phyloP scores from a whole-genome alignment of 2,329 filamentous ascomycete genomes.

The Aspergillus sojae region DNA sequence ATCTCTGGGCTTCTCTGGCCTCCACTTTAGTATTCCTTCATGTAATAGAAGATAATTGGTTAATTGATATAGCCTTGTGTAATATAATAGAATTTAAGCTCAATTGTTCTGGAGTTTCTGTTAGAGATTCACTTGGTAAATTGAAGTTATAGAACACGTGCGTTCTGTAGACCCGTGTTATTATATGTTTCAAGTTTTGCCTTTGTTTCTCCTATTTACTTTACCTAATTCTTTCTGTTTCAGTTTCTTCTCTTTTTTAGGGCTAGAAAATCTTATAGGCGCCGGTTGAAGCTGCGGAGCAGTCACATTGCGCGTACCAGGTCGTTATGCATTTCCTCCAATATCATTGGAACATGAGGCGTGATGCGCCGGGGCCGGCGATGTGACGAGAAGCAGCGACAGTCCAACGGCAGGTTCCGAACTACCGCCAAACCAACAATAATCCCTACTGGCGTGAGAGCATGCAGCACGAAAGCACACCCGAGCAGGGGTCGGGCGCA shows the following conservation, averaged over 20 bases:
- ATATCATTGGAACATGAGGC: slow-evolving; percentile 16
- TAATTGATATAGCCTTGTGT: too few relatives aligned
- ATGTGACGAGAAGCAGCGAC: slow-evolving; percentile 25
- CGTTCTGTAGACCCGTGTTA: background rate
- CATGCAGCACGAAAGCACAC: slow-evolving; percentile 16
- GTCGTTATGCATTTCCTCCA: background rate
- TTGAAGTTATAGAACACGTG: too few relatives aligned
- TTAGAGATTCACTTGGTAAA: too few relatives aligned
- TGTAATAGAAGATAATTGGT: too few relatives aligned
- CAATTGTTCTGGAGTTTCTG: too few relatives aligned
- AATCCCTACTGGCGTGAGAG: slow-evolving; percentile 14
- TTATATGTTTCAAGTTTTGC: background rate
- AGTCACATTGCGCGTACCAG: slow-evolving; percentile 8
- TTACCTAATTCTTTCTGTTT: background rate
- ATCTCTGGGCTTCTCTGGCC: too few relatives aligned
- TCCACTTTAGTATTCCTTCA: too few relatives aligned
- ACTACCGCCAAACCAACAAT: slow-evolving; percentile 19
- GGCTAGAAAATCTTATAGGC: background rate
- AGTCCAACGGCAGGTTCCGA: slow-evolving; percentile 20
- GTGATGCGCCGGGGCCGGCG: slow-evolving; percentile 20
- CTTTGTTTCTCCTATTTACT: background rate
- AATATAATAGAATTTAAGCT: too few relatives aligned
- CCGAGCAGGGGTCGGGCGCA: slow-evolving; percentile 11
- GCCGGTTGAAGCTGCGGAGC: slow-evolving; percentile 9
- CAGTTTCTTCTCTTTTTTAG: background rate